Percentiles rank a stretch among this genome's conserved stretches.
Evolutionary conservation across 345 rosid species (phyloP).

Genomic region (Linum usitatissimum): DNA sequence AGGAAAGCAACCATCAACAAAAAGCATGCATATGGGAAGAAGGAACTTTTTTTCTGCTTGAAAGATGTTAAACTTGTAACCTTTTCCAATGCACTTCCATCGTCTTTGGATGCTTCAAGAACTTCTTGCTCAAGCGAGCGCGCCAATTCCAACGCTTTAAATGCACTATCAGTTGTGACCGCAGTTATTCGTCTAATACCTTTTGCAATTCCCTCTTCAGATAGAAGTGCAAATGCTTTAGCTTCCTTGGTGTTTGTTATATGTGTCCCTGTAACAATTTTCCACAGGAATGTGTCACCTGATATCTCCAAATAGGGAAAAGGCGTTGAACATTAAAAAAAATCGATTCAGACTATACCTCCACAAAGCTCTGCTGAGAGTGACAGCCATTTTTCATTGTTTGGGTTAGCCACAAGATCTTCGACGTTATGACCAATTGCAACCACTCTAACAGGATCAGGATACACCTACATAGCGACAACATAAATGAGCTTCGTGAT

Average conservation of each 20-base stretch:
- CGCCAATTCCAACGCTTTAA: slow-evolving; percentile 58
- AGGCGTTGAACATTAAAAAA: background rate
- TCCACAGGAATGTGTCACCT: slow-evolving; percentile 7
- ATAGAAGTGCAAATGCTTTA: slow-evolving; percentile 82
- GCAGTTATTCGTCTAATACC: slow-evolving; percentile 87
- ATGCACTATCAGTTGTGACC: slow-evolving; percentile 70
- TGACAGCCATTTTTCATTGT: slow-evolving; percentile 60
- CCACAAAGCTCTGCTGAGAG: slow-evolving; percentile 86
- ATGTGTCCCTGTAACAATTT: slow-evolving; percentile 55
- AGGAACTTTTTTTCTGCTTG: background rate
- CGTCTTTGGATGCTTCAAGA: slow-evolving; percentile 46
- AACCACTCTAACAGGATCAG: slow-evolving; percentile 93
- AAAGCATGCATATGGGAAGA: background rate
- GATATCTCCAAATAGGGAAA: slow-evolving; percentile 10
- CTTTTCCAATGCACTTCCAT: slow-evolving; percentile 78
- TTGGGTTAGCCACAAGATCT: slow-evolving; percentile 79
- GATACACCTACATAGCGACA: slow-evolving; percentile 53
- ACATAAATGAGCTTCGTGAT: background rate
- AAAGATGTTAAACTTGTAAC: slow-evolving; percentile 18
- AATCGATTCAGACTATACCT: slow-evolving; percentile 37
- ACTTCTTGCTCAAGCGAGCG: slow-evolving; percentile 56
- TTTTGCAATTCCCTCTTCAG: slow-evolving; percentile 95
- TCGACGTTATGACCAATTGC: slow-evolving; percentile 68
- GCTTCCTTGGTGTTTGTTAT: slow-evolving; percentile 87
- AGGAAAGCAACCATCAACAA: slow-evolving; percentile 4